phyloP scores from a whole-genome alignment of 352 stramenopile genomes.

The Pythium pyrilobum region DNA sequence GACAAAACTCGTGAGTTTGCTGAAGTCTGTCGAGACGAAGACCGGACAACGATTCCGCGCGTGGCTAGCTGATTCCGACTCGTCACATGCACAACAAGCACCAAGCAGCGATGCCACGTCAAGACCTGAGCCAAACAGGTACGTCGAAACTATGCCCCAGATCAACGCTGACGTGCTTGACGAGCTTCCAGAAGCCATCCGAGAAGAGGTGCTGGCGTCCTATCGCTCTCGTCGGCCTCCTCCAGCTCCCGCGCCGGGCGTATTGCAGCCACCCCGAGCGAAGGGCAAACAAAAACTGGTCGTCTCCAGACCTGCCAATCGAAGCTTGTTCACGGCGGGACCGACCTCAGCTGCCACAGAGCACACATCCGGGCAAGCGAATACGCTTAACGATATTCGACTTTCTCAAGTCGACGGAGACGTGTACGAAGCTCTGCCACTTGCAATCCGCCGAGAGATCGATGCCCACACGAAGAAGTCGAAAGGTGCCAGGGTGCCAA shows the following conservation, averaged over 20 bases:
- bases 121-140: background rate
- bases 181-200: slow-evolving; percentile 47
- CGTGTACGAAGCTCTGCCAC: slow-evolving; percentile 67
- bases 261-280: slow-evolving; percentile 15
- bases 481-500: slow-evolving; percentile 1
- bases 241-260: background rate
- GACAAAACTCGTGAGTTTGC: slow-evolving; percentile 45
- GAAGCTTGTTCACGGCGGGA: background rate
- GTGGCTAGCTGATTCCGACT: slow-evolving; percentile 38
- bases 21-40: slow-evolving; percentile 16
- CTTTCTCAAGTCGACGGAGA: slow-evolving; percentile 78
- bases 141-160: slow-evolving; percentile 40
- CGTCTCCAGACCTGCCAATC: background rate
- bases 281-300: slow-evolving; percentile 18
- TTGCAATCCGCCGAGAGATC: slow-evolving; percentile 65
- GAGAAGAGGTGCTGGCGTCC: slow-evolving; percentile 47
- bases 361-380: background rate
- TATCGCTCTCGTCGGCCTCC: slow-evolving; percentile 13
- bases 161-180: slow-evolving; percentile 57
- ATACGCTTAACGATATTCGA: slow-evolving; percentile 57
- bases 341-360: background rate
- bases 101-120: background rate
- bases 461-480: slow-evolving; percentile 54
- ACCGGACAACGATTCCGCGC: slow-evolving; percentile 43
- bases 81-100: background rate